Base-by-base conservation (phyloP, 306 rosid genomes). In the Vachellia pachyceras region DNA sequence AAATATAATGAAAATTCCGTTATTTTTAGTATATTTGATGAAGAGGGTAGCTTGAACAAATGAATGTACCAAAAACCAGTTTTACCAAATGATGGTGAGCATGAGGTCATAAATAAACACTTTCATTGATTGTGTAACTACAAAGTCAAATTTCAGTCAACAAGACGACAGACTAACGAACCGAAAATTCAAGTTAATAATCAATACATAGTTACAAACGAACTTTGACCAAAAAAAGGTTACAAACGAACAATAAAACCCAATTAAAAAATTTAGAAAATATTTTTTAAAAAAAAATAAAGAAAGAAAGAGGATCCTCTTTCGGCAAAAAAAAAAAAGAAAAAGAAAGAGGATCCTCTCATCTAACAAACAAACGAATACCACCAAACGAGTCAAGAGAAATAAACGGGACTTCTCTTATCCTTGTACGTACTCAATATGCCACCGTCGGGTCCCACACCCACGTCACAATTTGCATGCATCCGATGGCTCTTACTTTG, bases 371-470 rank as follows among this genome's bases (percentile, higher is more conserved):
- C 23, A 15, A 65, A 9, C 22, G 9, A 29, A 11, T 57, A 13
- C 15, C 57, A 5, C 22, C 29, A 0, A 10, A 47, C 63, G 44
- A 9, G 36, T 92, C 90, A 92, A 25, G 85, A 77, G 90, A 92
- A 95, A 81, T 93, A 91, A 40, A 90, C 92, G 0, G 91, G 89
- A 77, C 99, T 93, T 78, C 88, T 91, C 84, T 77, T 81, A 17
- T 88, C 84, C 65, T 68, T 89, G 5, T 83, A 89, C 75, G 3
- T 6, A 10, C 80, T 45, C 83, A 93, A 85, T 66, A 93, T 85
- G 41, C 46, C 44, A 1, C 97, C 98, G 67, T 91, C 91, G 10
- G 86, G 83, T 57, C 94, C 97, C 73, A 95, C 97, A 3, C 83
- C 84, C 20, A 82, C 91, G 10, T 82, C 88, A 79, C 99, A 95